These are phyloP conservation scores for Ilyonectria mors-panacis DNA, from an alignment of 2,329 filamentous ascomycete genomes.

Conservation along the genomic window DNA sequence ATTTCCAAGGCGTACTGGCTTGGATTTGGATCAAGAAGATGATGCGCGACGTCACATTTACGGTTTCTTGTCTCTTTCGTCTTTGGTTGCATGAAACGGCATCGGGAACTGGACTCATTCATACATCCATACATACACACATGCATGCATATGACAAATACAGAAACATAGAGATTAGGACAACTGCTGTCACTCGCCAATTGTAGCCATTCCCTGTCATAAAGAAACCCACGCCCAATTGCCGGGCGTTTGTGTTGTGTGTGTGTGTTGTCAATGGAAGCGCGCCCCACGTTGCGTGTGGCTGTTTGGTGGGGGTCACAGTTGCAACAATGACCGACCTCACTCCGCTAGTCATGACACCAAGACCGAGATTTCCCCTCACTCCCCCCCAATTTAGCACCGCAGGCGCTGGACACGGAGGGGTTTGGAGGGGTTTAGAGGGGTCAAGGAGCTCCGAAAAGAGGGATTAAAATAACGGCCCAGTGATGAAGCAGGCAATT, in stretches of 20 bases:
- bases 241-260: neutral
- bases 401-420: neutral
- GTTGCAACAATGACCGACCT: neutral
- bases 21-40: neutral
- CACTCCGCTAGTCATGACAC: constrained; percentile 1
- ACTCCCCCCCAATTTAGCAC: neutral
- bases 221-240: neutral
- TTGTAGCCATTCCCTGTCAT: neutral
- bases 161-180: neutral
- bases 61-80: neutral
- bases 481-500: neutral
- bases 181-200: neutral
- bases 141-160: neutral
- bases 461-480: constrained; percentile 3
- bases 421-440: neutral
- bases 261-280: neutral
- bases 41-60: neutral
- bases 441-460: neutral
- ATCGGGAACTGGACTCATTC: neutral
- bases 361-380: neutral
- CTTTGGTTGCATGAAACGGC: constrained; percentile 1
- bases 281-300: constrained; percentile 12
- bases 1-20: constrained; percentile 5
- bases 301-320: constrained; percentile 16
- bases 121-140: constrained; percentile 10